phyloP scores from a whole-genome alignment of 306 rosid genomes.

The Alnus rubra region DNA sequence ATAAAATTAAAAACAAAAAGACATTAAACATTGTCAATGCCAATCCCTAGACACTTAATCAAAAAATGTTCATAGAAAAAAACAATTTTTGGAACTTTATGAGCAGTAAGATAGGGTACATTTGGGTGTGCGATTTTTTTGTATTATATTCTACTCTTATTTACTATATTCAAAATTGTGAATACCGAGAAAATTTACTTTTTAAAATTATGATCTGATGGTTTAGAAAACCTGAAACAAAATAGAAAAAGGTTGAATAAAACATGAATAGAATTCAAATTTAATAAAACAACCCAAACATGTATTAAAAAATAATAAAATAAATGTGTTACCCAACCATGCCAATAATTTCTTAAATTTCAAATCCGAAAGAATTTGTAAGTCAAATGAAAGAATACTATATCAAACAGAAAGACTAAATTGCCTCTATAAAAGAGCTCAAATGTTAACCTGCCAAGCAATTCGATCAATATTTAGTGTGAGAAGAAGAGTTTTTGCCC shows the following conservation, averaged over 20 bases:
- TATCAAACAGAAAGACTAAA: not conserved
- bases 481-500: conserved; percentile 91
- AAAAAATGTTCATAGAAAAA: not conserved
- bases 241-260: no score
- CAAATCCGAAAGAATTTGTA: not conserved
- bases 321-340: no score
- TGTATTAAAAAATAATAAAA: no score
- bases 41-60: not conserved
- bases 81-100: not conserved
- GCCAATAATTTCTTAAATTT: not conserved
- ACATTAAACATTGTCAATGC: conserved; percentile 5
- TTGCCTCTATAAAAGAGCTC: not conserved
- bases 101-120: not conserved
- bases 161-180: no score
- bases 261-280: no score
- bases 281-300: no score
- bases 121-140: no score
- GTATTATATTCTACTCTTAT: no score
- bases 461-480: conserved; percentile 85
- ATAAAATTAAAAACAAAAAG: conserved; percentile 2
- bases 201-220: no score
- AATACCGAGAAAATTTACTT: no score
- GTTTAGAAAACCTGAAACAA: no score
- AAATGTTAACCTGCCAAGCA: conserved; percentile 89
- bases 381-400: not conserved